Base-by-base conservation (phyloP, 2,329 filamentous ascomycete species). In the Penicillium sclerotiorum region DNA sequence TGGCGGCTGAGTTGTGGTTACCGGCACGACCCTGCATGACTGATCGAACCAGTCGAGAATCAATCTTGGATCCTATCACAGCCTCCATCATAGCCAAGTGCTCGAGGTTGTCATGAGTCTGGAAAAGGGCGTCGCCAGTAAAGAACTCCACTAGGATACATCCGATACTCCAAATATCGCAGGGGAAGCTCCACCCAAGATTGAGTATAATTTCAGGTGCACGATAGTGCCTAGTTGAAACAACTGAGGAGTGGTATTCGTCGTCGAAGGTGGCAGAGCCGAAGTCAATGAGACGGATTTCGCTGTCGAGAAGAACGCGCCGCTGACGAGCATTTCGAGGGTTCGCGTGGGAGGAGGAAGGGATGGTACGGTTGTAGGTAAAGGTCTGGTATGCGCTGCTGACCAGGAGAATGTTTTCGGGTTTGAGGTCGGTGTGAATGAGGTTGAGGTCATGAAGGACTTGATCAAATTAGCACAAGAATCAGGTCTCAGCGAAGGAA, bases 391-490 rank as follows among this genome's bases (percentile, higher is more conserved):
- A 87, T 38, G 74, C 73, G 67, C 81, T 84, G 66, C 81, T 82
- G 52, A 86, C 82, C 20, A 87, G 77, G 15, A 87, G 77, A 53
- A 87, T 86, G 59, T 87, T 87, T 69, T 87, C 84, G 2, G 84
- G 84, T 67, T 87, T 87, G 53, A 87, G 67, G 69, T 87, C 84
- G 44, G 94, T 99, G 69, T 99, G 94, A 53, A 99, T 96, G 58
- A 99, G 82, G 69, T 97, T 96, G 15, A 99, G 82, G 72, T 99
- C 94, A 68, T 99, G 94, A 18, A 99, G 80, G 72, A 97, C 90
- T 95, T 49, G 1, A 55, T 22, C 12, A 37, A 18, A 52, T 68
- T 48, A 71, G 71, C 23, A 20, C n/a, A 22, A 40, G 28, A 47
- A 45, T 45, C 18, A 8, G 35, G 39, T 13, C 22, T 9, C 20